Evolutionary conservation across 805 yeast genomes (phyloP).

Genomic region (Wickerhamomyces bovis): DNA sequence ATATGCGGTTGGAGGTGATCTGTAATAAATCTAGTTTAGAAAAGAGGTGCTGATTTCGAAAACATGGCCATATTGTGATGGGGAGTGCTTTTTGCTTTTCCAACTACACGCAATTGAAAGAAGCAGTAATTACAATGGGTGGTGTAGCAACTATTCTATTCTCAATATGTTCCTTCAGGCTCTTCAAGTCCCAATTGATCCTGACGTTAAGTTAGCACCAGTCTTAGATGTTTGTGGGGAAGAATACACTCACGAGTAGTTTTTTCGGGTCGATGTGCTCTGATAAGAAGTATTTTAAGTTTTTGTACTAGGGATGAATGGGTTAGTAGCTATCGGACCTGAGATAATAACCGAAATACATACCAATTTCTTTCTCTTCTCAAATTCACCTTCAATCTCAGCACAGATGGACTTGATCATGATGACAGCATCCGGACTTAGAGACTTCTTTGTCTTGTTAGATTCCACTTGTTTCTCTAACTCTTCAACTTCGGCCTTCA

Average conservation of each 20-base stretch:
- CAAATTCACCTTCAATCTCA: slow-evolving; percentile 10
- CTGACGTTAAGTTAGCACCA: background rate
- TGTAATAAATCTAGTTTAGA: no score
- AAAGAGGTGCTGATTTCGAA: no score
- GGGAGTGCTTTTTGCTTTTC: no score
- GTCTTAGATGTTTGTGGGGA: background rate
- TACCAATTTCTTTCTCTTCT: slow-evolving; percentile 12
- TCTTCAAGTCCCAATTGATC: slow-evolving; percentile 17
- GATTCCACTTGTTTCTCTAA: slow-evolving; percentile 4
- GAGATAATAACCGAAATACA: background rate
- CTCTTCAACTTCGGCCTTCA: slow-evolving; percentile 2
- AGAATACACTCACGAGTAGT: slow-evolving; percentile 10
- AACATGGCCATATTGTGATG: no score
- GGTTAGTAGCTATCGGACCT: background rate
- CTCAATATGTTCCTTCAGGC: slow-evolving; percentile 1
- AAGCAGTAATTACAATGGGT: no score
- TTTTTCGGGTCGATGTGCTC: slow-evolving; percentile 16
- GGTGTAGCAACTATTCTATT: no score
- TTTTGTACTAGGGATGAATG: slow-evolving; percentile 7
- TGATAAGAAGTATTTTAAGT: slow-evolving; percentile 13
- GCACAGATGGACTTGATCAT: slow-evolving; percentile 1
- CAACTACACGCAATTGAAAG: no score
- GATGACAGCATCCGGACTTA: slow-evolving; percentile 8
- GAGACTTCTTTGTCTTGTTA: slow-evolving; percentile 1
- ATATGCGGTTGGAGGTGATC: no score